Base-by-base conservation (phyloP, 495 filamentous ascomycete genomes). In the Aspergillus saccharolyticus region DNA sequence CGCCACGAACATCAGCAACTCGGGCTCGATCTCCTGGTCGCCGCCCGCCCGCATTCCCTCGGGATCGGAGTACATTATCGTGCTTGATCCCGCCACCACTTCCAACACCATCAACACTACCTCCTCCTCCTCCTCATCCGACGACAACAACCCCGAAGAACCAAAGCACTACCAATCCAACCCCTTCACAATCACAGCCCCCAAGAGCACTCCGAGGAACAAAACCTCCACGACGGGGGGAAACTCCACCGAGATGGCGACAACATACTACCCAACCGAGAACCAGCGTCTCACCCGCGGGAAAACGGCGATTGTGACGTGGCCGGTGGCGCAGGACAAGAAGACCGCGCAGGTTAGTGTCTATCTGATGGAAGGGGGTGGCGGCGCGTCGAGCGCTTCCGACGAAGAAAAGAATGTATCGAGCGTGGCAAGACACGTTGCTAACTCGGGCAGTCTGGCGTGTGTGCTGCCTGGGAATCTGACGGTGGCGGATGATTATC, bases 1-100 rank as follows among this genome's bases (percentile, higher is more conserved):
- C 47, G 47, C 47, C 22, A 28, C 47, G 10, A 50, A 50, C 20
- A 50, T 50, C 47, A 28, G 22, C 47, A 50, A 50, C 47, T 50
- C 47, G 16, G 47, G 47, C 8, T 50, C 47, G 15, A 50, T 50
- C 47, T 50, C 47, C 47, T 50, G 47, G 47, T 33, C 47, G 0
- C 47, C 47, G 16, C 47, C 47, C 20, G 24, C 47, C 47, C 24
- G 47, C 47, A 30, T 50, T 14, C 24, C 20, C 4, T 3, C 47
- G 3, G 47, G 47, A 1, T 5, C 22, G 22, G 22, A 50, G 22
- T 50, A 50, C 47, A 50, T 50, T 24, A 28, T 50, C 9, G 47
- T 50, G 4, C 22, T 50, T 1, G 22, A 50, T 16, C 47, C 47
- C 2, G 3, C 47, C 33, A 39, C 12, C 10, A 1, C 6, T 24